These are phyloP conservation scores for Penicillium bovifimosum DNA, from an alignment of 495 filamentous ascomycete genomes.

Conservation along the genomic window DNA sequence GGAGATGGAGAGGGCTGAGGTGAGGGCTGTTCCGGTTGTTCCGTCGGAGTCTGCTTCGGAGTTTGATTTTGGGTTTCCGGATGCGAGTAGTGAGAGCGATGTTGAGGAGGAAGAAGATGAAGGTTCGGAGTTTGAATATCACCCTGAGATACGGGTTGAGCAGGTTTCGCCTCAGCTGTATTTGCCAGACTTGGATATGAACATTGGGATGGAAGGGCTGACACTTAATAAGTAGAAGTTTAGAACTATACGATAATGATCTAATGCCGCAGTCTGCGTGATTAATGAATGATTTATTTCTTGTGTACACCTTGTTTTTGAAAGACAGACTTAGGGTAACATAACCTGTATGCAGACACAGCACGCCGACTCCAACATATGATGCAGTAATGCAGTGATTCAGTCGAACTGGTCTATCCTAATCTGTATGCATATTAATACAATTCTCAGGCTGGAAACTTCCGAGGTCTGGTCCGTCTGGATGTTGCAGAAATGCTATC, in stretches of 20 bases:
- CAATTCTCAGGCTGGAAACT: background rate
- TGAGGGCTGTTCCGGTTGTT: background rate
- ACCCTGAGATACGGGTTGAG: conserved; percentile 4
- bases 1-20: background rate
- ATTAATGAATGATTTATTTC: conserved; percentile 1
- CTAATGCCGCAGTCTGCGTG: background rate
- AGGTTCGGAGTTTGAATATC: background rate
- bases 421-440: conserved; percentile 21
- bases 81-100: conserved; percentile 16
- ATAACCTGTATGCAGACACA: conserved; percentile 11
- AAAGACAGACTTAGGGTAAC: conserved; percentile 1
- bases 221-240: conserved; percentile 6
- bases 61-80: conserved; percentile 24
- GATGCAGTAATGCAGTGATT: background rate
- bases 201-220: conserved; percentile 20
- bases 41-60: conserved; percentile 18
- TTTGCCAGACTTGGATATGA: conserved; percentile 17
- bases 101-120: background rate
- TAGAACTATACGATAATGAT: conserved; percentile 4
- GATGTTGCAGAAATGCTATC: background rate
- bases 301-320: conserved; percentile 5
- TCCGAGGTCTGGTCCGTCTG: no score
- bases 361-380: background rate
- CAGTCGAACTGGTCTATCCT: conserved; percentile 12
- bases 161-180: conserved; percentile 17